Percentiles rank a stretch among this genome's conserved stretches.
phyloP scores from a whole-genome alignment of 106 monocot genomes.

The Phalaenopsis equestris region DNA sequence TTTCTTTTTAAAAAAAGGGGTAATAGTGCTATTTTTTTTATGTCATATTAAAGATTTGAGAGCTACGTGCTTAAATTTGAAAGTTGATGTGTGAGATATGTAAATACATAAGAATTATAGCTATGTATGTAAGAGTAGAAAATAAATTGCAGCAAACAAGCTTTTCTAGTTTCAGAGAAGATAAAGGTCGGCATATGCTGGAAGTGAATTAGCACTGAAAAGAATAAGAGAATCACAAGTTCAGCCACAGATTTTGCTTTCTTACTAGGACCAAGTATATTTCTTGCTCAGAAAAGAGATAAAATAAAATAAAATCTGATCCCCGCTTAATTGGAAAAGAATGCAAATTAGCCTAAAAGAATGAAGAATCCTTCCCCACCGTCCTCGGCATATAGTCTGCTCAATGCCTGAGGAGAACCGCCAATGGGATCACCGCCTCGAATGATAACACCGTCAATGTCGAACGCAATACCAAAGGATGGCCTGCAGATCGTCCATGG shows the following conservation, averaged over 20 bases:
- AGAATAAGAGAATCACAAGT: not conserved
- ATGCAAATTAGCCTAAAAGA: not conserved
- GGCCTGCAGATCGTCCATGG: slow-evolving; percentile 28
- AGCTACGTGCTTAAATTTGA: too few relatives aligned
- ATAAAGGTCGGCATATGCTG: not conserved
- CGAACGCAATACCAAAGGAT: slow-evolving; percentile 84
- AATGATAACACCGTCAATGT: slow-evolving; percentile 90
- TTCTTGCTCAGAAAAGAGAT: not conserved
- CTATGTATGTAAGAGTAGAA: too few relatives aligned
- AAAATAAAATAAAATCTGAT: not conserved
- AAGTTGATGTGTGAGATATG: too few relatives aligned
- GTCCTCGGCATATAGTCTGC: slow-evolving; percentile 53
- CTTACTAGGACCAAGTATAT: not conserved
- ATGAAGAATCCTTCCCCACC: slow-evolving; percentile 22
- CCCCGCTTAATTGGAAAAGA: not conserved
- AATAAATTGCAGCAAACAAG: not conserved
- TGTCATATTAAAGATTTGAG: too few relatives aligned
- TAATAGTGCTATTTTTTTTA: too few relatives aligned
- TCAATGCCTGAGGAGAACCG: slow-evolving; percentile 60
- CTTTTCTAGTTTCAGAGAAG: not conserved
- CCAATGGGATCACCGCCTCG: slow-evolving; percentile 63
- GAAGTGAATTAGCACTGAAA: not conserved
- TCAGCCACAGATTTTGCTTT: too few relatives aligned
- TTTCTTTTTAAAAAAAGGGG: too few relatives aligned
- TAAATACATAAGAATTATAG: too few relatives aligned